Evolutionary conservation across 2,329 filamentous ascomycete species (phyloP), one percentile per base, ranked within the genome.

Genomic region (Biscogniauxia marginata): DNA sequence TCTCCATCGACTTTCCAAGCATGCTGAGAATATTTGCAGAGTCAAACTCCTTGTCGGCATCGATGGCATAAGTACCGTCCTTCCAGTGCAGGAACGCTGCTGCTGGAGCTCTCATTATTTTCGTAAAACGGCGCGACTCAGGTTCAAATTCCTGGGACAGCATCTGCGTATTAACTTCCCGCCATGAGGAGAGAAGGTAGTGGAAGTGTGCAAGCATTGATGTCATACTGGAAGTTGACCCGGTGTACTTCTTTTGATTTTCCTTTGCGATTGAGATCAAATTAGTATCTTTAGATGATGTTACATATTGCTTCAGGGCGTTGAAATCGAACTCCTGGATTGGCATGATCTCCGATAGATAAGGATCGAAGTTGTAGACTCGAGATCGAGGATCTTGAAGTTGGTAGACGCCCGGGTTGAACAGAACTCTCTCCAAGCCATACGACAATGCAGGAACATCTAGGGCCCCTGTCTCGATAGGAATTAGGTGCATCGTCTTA

Each of bases 151-250:
- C 77, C 50, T 82, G 82, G 0, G 91, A 93, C 1, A 96, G 70
- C 67, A 84, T 84, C 0, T 75, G 72, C 16, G 84, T 75, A 58
- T 91, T 89, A 57, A 96, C 79, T 2, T 79, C 77, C 52, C 96
- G 86, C 89, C 91, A 98, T 6, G 82, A 77, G 0, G 93, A 98
- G 8, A 99, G 79, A 3, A 99, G 82, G 67, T 86, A 98, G 71
- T 99, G 95, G 68, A 99, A 96, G 67, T 99, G 96, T 2, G 88
- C 84, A 46, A 99, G 79, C 50, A 90, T 86, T 2, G 87, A 80
- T 1, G 93, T 96, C 92, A 97, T 96, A 74, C 93, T 98, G 1
- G 95, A 99, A 0, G 95, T 98, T 11, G 95, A 99, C 8, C 95
- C 95, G 9, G 92, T 88, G 69, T 96, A 99, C 69, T 89, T 96